Evolutionary conservation across 768 basidiomycete genomes (phyloP).

Genomic region (Rickenella mellea): DNA sequence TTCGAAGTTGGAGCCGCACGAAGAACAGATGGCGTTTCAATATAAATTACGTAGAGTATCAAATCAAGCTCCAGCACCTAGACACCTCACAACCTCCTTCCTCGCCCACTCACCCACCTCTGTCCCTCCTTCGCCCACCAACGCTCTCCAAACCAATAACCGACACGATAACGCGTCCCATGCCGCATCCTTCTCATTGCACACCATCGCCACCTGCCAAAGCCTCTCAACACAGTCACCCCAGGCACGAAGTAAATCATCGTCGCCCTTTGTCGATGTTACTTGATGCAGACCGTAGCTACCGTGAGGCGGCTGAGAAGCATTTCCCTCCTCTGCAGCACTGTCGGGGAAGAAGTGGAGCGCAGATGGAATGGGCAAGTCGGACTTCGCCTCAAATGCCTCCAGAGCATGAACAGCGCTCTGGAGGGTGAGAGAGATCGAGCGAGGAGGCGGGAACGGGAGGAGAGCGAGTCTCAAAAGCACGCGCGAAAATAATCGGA

Average conservation of each 20-base stretch:
- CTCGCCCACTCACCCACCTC: conserved; percentile 50
- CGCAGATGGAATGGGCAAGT: conserved; percentile 1
- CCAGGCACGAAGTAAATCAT: conserved; percentile 32
- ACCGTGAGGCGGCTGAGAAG: conserved; percentile 21
- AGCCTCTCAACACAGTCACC: conserved; percentile 43
- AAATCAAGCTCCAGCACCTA: conserved; percentile 28
- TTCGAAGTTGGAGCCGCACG: no score
- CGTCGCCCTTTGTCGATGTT: conserved; percentile 9
- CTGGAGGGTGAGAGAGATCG: conserved; percentile 1
- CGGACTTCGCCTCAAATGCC: conserved; percentile 5
- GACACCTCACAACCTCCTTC: conserved; percentile 20
- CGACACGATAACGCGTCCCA: conserved; percentile 49
- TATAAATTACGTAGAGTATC: no score
- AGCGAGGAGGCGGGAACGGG: not conserved
- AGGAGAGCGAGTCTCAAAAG: conserved; percentile 9
- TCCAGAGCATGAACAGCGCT: not conserved
- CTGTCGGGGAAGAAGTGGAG: no score
- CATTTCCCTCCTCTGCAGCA: no score
- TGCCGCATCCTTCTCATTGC: conserved; percentile 16
- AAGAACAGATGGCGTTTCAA: no score
- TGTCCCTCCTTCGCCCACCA: conserved; percentile 28
- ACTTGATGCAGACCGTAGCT: conserved; percentile 27
- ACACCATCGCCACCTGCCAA: conserved; percentile 43
- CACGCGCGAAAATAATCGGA: conserved; percentile 7
- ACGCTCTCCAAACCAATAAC: conserved; percentile 46